Conservation (phyloP, 2,329 filamentous ascomycete genomes). For the Plectosphaerella plurivora region DNA sequence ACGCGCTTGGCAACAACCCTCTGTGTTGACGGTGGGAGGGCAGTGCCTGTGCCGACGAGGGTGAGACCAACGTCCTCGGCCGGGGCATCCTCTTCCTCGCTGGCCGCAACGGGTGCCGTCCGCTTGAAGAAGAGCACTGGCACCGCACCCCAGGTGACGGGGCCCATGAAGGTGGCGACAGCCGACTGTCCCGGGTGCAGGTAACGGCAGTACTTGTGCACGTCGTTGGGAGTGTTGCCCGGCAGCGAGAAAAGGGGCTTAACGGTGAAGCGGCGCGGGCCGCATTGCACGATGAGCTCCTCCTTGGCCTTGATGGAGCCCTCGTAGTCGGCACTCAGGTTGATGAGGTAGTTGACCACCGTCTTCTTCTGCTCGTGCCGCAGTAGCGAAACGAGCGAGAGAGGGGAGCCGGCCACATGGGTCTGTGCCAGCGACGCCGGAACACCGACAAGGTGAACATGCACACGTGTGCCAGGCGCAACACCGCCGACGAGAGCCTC, state of each 20-base stretch:
- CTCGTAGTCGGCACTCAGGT: conserved; percentile 71
- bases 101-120: conserved; percentile 34
- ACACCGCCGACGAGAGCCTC: conserved; percentile 90
- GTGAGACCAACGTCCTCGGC: conserved; percentile 51
- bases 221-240: conserved; percentile 91
- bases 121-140: conserved; percentile 85
- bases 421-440: conserved; percentile 36
- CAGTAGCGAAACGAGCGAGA: conserved; percentile 80
- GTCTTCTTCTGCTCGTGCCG: conserved; percentile 94
- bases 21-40: conserved; percentile 68
- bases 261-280: conserved; percentile 78
- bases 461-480: conserved; percentile 74
- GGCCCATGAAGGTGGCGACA: conserved; percentile 84
- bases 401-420: conserved; percentile 52
- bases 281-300: conserved; percentile 86
- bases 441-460: conserved; percentile 64
- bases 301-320: conserved; percentile 85
- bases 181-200: conserved; percentile 86
- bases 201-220: conserved; percentile 94
- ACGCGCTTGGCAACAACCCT: conserved; percentile 91
- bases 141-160: conserved; percentile 88
- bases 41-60: conserved; percentile 83
- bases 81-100: conserved; percentile 33
- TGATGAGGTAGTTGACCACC: conserved; percentile 84
- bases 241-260: conserved; percentile 86